Percentiles rank a stretch among this genome's conserved stretches.
Conservation (phyloP, 169 alveolate species). For the Babesia divergens region DNA sequence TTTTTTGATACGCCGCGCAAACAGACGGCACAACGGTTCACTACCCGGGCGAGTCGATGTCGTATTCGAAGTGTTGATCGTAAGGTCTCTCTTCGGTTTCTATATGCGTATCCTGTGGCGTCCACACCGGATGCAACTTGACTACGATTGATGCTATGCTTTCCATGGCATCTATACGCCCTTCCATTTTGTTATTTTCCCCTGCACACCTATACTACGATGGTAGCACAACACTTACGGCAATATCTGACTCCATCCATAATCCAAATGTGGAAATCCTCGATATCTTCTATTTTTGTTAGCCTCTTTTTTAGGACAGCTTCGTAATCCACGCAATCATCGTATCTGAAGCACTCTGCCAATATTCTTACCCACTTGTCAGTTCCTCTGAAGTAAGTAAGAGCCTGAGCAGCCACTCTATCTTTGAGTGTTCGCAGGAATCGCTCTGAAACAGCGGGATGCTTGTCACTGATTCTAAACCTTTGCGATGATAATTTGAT, state of each 20-base stretch:
- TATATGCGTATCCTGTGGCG: constrained; percentile 51
- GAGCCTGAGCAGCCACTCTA: constrained; percentile 55
- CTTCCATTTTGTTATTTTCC: constrained; percentile 6
- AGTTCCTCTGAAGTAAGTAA: constrained; percentile 57
- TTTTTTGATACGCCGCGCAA: neutral
- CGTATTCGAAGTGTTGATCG: constrained; percentile 7
- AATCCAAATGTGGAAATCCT: constrained; percentile 58
- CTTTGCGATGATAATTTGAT: constrained; percentile 44
- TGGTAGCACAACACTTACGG: constrained; percentile 27
- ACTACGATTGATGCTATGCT: constrained; percentile 32
- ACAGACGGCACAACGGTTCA: constrained; percentile 32
- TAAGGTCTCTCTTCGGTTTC: constrained; percentile 44
- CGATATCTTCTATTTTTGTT: constrained; percentile 53
- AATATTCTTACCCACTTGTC: constrained; percentile 42
- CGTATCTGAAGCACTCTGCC: constrained; percentile 54
- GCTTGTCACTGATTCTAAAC: constrained; percentile 54
- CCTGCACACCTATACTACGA: neutral
- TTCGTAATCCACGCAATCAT: constrained; percentile 18
- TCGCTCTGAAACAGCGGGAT: constrained; percentile 59
- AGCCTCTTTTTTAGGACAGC: constrained; percentile 10
- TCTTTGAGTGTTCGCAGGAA: constrained; percentile 49
- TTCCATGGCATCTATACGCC: constrained; percentile 53
- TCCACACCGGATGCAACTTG: constrained; percentile 60
- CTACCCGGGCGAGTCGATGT: neutral
- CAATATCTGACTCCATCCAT: constrained; percentile 53